Base-by-base conservation (phyloP, 257 asterid species). In the Penstemon newberryi region DNA sequence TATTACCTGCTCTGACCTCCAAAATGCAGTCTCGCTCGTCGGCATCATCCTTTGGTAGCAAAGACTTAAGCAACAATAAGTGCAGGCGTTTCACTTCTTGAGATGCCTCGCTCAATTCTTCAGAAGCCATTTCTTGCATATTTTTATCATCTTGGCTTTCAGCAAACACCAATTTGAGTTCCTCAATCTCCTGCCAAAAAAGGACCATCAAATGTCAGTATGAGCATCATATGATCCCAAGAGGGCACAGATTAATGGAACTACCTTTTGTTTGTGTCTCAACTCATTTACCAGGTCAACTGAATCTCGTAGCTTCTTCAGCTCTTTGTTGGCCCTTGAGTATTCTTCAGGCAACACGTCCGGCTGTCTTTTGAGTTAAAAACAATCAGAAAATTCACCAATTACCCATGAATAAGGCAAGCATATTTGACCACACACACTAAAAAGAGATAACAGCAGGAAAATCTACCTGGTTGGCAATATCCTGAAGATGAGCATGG, bases 1-100 rank as follows among this genome's bases (percentile, higher is more conserved):
- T 25, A 33, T 59, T 81, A 90, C 98, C 98, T 59, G 97, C 97
- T 79, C 99, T 87, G 70, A 93, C 99, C 87, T 93, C 99, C 81
- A 93, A 83, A 75, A 93, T 93, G 82, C 91, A 85, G 70, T 83
- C 96, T 0, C 96, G 92, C 75, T 93, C 99, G 69, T 93, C 97
- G 5, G 96, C 97, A 70, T 88, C 99, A 79, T 93, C 99, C 84
- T 78, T 93, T 11, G 99, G 99, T 43, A 93, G 79, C 77, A 93
- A 77, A 40, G 95, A 75, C 78, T 87, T 88, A 75, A 93, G 95
- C 73, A 93, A 85, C 70, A 70, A 76, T 78, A 63, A 62, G 66
- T 78, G 96, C 60, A 90, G 75, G 75, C 80, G 85, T 76, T 82
- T 86, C 83, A 90, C 96, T 70, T 87, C 92, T 42, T 81, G 85